Percentiles rank a stretch among this genome's conserved stretches.
These are phyloP conservation scores for Sclerotinia minor DNA, from an alignment of 2,329 filamentous ascomycete species.

Conservation along the genomic window DNA sequence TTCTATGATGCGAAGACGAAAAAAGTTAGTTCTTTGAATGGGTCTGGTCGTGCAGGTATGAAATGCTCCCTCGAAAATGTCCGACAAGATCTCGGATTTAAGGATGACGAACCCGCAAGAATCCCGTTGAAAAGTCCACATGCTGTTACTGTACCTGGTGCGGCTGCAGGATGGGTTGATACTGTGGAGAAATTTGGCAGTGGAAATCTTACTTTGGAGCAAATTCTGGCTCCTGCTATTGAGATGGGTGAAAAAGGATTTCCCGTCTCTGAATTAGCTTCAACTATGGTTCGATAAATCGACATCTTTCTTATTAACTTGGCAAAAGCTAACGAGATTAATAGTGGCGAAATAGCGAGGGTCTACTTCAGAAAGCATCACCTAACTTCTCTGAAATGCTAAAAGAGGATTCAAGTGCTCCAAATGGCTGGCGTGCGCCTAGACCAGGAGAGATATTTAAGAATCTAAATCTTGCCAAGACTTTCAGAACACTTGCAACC, in stretches of 20 bases:
- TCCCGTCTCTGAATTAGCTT: slow-evolving; percentile 74
- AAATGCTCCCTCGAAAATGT: slow-evolving; percentile 70
- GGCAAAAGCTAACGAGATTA: slow-evolving; percentile 17
- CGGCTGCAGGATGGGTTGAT: slow-evolving; percentile 91
- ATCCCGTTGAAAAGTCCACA: slow-evolving; percentile 79
- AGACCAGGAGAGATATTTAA: slow-evolving; percentile 83
- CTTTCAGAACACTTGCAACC: slow-evolving; percentile 74
- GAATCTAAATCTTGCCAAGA: slow-evolving; percentile 77
- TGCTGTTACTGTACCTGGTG: slow-evolving; percentile 83
- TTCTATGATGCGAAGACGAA: slow-evolving; percentile 54
- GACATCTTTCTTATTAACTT: not conserved
- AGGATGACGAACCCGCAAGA: slow-evolving; percentile 53
- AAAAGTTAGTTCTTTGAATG: slow-evolving; percentile 84
- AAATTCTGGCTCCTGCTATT: slow-evolving; percentile 81
- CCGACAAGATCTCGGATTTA: slow-evolving; percentile 66
- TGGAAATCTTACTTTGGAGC: slow-evolving; percentile 72
- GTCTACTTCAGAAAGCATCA: slow-evolving; percentile 67
- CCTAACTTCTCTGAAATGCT: slow-evolving; percentile 87
- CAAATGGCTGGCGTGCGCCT: slow-evolving; percentile 73
- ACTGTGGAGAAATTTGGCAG: slow-evolving; percentile 86
- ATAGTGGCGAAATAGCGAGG: slow-evolving; percentile 72
- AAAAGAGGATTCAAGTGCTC: slow-evolving; percentile 68
- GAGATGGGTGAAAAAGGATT: slow-evolving; percentile 85
- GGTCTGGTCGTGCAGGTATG: slow-evolving; percentile 78
- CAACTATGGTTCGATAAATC: slow-evolving; percentile 34